Evolutionary conservation across 192 early-diverging fungal species (phyloP).

Genomic region (Podila epigama): DNA sequence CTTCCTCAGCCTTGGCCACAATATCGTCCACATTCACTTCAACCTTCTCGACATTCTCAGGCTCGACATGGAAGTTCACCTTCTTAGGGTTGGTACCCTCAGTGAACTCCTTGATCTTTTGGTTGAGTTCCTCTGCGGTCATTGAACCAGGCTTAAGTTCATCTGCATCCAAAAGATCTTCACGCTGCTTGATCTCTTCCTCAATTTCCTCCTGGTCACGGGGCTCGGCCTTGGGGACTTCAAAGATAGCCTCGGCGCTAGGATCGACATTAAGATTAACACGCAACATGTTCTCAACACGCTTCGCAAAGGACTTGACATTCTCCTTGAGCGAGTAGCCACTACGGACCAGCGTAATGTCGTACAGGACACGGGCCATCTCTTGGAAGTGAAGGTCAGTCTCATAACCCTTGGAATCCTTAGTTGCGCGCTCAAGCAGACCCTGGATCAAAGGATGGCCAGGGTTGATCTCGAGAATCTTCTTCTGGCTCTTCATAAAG

Average conservation of each 20-base stretch:
- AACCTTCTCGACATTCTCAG: conserved; percentile 19
- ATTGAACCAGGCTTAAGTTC: conserved; percentile 28
- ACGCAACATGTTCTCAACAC: conserved; percentile 63
- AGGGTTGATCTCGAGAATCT: conserved; percentile 75
- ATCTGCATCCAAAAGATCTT: conserved; percentile 36
- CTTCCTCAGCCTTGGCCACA: conserved; percentile 38
- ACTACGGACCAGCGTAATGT: conserved; percentile 68
- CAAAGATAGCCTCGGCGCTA: conserved; percentile 49
- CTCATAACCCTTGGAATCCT: conserved; percentile 43
- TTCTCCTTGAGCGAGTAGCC: conserved; percentile 66
- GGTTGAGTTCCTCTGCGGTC: conserved; percentile 40
- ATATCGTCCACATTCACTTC: conserved; percentile 49
- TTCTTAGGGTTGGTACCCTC: conserved; percentile 39
- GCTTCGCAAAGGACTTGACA: conserved; percentile 57
- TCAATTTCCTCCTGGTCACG: conserved; percentile 41
- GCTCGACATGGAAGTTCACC: background rate
- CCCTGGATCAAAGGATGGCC: conserved; percentile 66
- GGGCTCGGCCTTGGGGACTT: conserved; percentile 37
- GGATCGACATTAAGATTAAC: conserved; percentile 57
- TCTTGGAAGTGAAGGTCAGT: conserved; percentile 54
- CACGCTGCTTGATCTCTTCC: conserved; percentile 38
- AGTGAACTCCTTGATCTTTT: conserved; percentile 40
- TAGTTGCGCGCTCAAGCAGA: conserved; percentile 58
- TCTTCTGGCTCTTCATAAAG: conserved; percentile 64
- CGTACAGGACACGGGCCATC: conserved; percentile 65